A percentile compares a stretch with the other conserved stretches of the same genome.
phyloP scores from a whole-genome alignment of 805 yeast species.

The Sungouiella thailandica region DNA sequence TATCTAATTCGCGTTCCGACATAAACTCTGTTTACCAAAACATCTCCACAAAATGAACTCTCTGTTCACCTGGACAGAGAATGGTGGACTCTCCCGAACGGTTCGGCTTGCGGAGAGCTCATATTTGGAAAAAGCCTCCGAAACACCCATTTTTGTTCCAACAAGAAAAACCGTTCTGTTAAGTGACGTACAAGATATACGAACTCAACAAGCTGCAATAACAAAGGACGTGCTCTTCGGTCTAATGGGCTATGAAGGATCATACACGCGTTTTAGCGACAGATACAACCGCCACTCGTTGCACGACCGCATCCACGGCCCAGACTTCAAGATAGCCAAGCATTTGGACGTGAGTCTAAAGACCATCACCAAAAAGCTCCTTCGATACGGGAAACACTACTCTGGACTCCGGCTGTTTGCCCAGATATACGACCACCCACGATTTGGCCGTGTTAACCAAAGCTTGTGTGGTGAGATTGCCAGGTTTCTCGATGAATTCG shows the following conservation, averaged over 20 bases:
- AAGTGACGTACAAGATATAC: constrained; percentile 40
- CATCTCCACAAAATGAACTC: neutral
- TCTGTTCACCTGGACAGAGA: neutral
- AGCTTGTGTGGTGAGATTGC: constrained; percentile 58
- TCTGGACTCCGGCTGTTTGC: constrained; percentile 54
- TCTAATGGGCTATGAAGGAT: constrained; percentile 71
- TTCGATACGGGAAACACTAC: constrained; percentile 59
- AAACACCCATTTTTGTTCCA: neutral
- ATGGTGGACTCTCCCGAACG: neutral
- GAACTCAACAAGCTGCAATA: constrained; percentile 69
- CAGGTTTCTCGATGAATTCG: constrained; percentile 23
- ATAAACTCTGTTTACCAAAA: too few species aligned
- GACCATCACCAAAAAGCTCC: constrained; percentile 58
- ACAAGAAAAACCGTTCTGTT: constrained; percentile 35
- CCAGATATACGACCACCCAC: constrained; percentile 49
- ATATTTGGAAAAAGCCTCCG: constrained; percentile 4
- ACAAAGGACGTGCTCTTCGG: constrained; percentile 66
- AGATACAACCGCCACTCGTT: constrained; percentile 45
- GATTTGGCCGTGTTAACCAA: constrained; percentile 70
- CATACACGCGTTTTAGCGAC: constrained; percentile 64
- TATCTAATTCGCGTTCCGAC: too few species aligned
- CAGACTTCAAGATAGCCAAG: constrained; percentile 69
- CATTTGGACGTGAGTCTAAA: constrained; percentile 70
- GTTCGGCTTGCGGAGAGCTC: constrained; percentile 6
- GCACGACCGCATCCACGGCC: constrained; percentile 52